Evolutionary conservation across 768 basidiomycete species (phyloP).

Genomic region (Mycena capillaripes): DNA sequence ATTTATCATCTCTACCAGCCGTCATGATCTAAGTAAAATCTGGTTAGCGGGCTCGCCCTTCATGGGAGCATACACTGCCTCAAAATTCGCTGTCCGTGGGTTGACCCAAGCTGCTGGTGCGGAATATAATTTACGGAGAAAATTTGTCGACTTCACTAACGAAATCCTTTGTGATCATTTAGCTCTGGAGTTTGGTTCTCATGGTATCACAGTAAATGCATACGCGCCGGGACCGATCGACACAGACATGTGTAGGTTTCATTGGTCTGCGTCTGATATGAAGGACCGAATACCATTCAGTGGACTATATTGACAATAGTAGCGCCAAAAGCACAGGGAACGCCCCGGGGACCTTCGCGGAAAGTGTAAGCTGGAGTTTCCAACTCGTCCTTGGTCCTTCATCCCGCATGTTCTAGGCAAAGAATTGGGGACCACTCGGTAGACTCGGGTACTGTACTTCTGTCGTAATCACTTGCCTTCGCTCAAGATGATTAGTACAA

Average conservation of each 20-base stretch:
- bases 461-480: background rate
- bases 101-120: conserved; percentile 18
- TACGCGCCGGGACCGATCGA: conserved; percentile 41
- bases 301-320: background rate
- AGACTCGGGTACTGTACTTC: background rate
- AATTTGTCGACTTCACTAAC: too few relatives aligned
- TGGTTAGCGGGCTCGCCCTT: background rate
- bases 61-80: conserved; percentile 45
- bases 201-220: conserved; percentile 44
- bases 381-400: background rate
- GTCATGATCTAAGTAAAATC: background rate
- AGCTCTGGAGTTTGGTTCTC: conserved; percentile 36
- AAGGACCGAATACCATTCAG: background rate
- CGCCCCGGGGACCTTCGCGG: background rate
- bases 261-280: background rate
- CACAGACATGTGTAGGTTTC: conserved; percentile 21
- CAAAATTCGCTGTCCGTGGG: conserved; percentile 42
- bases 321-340: background rate
- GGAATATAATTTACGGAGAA: background rate
- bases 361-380: background rate
- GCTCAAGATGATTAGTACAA: conserved; percentile 6
- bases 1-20: background rate
- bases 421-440: background rate
- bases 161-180: too few relatives aligned
- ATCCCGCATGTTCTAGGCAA: background rate